Base-by-base conservation (phyloP, 495 filamentous ascomycete genomes). In the Usnea hakonensis region DNA sequence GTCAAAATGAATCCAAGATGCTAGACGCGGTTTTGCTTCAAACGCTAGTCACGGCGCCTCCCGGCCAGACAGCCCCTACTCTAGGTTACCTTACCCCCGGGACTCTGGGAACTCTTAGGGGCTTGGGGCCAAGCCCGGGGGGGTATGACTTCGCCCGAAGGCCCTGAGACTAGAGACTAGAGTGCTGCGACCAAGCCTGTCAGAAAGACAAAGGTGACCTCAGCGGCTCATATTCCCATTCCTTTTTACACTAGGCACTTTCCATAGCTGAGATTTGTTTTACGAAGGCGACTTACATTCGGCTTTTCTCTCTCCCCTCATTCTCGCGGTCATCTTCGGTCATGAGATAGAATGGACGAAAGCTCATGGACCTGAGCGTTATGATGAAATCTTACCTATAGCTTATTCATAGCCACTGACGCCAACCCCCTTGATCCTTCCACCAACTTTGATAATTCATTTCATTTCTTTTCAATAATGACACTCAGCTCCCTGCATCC, bases 401-500 rank as follows among this genome's bases (percentile, higher is more conserved):
- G 6, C 7, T 10, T 10, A 50, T 13, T 5, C 48, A n/a, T 28
- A 52, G 48, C 48, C 48, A 52, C 48, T 52, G 48, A 52, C 48
- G 48, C 28, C 32, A 37, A 23, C 36, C 35, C 43, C 37, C 28
- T 35, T 21, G 35, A 48, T 11, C 19, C 63, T 68, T 60, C 60
- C 60, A n/a, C 40, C 56, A 32, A 37, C 38, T 23, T 21, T 43
- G 26, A 37, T 35, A n/a, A n/a, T n/a, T n/a, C n/a, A n/a, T n/a
- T n/a, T n/a, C n/a, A 26, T 33, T 57, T 23, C 57, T 59, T 33
- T 23, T 60, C 36, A 57, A 56, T 38, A 13, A 52, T 32, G 48
- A 2, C 48, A 0, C 48, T 52, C 48, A 32, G 28, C 26, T 52
- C 48, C 48, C 48, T 52, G 2, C 30, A 52, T 7, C 57, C 63